phyloP scores from a whole-genome alignment of 1,284 basidiomycete genomes.

The Microbotryomycetes sp. region DNA sequence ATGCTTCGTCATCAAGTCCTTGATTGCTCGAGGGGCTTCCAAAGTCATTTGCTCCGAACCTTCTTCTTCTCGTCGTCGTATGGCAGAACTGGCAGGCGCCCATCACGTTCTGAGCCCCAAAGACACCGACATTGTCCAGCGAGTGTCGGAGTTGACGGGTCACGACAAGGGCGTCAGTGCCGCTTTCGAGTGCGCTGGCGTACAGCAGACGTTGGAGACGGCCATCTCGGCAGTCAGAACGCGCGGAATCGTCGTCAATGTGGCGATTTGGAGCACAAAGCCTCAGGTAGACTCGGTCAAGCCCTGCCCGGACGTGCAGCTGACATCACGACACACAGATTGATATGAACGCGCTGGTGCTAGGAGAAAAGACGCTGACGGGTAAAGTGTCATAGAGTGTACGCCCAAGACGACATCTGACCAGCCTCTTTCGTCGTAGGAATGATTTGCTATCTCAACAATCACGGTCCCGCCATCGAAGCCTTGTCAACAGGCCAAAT shows the following conservation, averaged over 20 bases:
- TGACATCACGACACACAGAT: conserved; percentile 13
- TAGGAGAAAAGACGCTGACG: conserved; percentile 37
- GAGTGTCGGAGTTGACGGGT: conserved; percentile 32
- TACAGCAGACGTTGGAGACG: conserved; percentile 35
- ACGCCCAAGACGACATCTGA: too few relatives aligned
- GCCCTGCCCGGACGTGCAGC: too few relatives aligned
- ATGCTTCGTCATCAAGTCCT: conserved; percentile 34
- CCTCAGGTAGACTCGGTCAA: conserved; percentile 17
- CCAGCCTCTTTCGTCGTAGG: neutral
- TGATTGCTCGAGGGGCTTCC: conserved; percentile 31
- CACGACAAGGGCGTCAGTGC: conserved; percentile 37
- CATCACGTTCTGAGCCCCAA: conserved; percentile 36
- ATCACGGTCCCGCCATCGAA: conserved; percentile 36
- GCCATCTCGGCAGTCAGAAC: conserved; percentile 36
- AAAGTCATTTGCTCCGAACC: conserved; percentile 37
- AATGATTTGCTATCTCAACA: conserved; percentile 34
- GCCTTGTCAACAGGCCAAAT: conserved; percentile 38
- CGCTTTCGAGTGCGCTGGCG: conserved; percentile 41
- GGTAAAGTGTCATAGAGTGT: conserved; percentile 18
- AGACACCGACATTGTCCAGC: conserved; percentile 29
- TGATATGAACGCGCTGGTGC: conserved; percentile 36
- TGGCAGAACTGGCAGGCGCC: conserved; percentile 36
- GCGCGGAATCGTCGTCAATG: conserved; percentile 37
- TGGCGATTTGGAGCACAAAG: conserved; percentile 38
- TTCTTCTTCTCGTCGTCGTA: conserved; percentile 34